A percentile compares a stretch with the other conserved stretches of the same genome.
phyloP scores from a whole-genome alignment of 2,329 filamentous ascomycete genomes.

The Fusarium papillatum region DNA sequence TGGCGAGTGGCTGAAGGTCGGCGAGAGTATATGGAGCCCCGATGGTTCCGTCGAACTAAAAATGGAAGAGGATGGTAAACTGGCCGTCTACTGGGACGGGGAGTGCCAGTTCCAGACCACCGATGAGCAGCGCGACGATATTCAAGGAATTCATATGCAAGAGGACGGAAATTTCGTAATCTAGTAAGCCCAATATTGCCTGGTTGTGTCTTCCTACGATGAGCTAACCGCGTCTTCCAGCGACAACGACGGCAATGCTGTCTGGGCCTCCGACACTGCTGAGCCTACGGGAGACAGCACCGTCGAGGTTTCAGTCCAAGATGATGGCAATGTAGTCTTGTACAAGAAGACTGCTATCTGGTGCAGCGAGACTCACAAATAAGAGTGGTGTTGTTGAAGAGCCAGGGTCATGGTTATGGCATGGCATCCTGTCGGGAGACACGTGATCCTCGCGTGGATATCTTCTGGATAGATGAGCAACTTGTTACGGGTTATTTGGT shows the following conservation, averaged over 20 bases:
- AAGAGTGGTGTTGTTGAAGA: not conserved
- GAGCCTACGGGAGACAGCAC: not conserved
- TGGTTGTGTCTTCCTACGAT: not conserved
- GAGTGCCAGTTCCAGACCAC: constrained; percentile 12
- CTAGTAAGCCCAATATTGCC: not conserved
- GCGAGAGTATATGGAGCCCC: constrained; percentile 13
- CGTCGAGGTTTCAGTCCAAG: not conserved
- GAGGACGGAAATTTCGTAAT: not conserved
- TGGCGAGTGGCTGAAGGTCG: constrained; percentile 20
- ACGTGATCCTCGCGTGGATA: not conserved
- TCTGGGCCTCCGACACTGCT: not conserved
- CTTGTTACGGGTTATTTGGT: not conserved
- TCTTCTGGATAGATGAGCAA: not conserved
- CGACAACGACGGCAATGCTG: not conserved
- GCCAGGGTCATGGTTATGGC: not conserved
- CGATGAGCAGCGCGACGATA: not conserved
- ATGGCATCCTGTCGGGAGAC: not conserved
- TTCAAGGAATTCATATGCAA: not conserved
- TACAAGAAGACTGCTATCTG: not conserved
- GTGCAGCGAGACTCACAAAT: not conserved
- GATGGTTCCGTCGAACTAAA: constrained; percentile 9
- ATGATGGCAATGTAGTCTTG: not conserved
- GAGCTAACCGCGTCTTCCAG: not conserved
- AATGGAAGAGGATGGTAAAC: constrained; percentile 22
- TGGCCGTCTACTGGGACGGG: constrained; percentile 9